These are phyloP conservation scores for Antitrichia curtipendula DNA, from an alignment of 225 moss, liverwort and hornwort species.

Conservation along the genomic window DNA sequence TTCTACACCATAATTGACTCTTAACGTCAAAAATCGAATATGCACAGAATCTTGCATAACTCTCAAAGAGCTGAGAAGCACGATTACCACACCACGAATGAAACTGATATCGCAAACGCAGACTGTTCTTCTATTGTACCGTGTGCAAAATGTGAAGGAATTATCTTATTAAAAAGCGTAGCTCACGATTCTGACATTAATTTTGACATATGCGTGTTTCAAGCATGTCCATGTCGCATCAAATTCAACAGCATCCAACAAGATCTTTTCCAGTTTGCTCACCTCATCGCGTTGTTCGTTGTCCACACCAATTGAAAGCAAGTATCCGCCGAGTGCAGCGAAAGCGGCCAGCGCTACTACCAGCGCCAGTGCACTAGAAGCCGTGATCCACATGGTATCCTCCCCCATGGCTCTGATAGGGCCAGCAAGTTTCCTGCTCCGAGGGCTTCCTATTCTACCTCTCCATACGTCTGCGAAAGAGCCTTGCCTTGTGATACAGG, in stretches of 20 bases:
- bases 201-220: neutral
- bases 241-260: neutral
- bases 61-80: neutral
- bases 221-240: neutral
- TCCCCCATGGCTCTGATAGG: constrained; percentile 1
- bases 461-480: neutral
- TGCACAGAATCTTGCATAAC: neutral
- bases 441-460: neutral
- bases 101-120: neutral
- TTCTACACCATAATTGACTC: neutral
- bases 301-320: constrained; percentile 23
- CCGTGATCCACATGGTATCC: constrained; percentile 32
- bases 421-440: neutral
- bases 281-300: constrained; percentile 25
- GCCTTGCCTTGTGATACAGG: neutral
- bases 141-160: neutral
- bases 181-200: neutral
- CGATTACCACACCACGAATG: neutral
- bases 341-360: constrained; percentile 23
- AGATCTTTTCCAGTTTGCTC: neutral
- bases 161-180: neutral
- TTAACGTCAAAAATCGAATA: neutral
- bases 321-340: constrained; percentile 29
- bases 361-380: constrained; percentile 15
- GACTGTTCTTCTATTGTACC: neutral